Conservation (phyloP, 805 yeast species). For the Candida argentea region DNA sequence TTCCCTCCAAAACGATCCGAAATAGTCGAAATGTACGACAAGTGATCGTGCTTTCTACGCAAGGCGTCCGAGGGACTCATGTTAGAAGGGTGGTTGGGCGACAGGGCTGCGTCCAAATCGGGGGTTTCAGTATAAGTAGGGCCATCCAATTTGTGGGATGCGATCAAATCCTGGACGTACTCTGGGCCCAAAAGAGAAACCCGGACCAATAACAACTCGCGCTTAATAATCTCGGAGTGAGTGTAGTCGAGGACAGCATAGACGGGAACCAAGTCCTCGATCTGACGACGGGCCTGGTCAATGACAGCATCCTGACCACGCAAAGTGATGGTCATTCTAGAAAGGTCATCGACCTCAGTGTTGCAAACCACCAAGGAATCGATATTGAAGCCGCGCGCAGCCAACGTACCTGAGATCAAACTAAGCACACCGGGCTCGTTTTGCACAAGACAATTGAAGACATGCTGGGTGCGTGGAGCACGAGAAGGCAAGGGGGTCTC, state of each 20-base stretch:
- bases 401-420: slow-evolving; percentile 86
- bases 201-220: slow-evolving; percentile 88
- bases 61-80: slow-evolving; percentile 85
- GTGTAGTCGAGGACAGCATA: slow-evolving; percentile 96
- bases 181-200: slow-evolving; percentile 95
- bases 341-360: slow-evolving; percentile 90
- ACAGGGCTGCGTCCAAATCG: slow-evolving; percentile 33
- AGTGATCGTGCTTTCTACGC: slow-evolving; percentile 86
- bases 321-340: slow-evolving; percentile 93
- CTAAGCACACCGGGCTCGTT: slow-evolving; percentile 98
- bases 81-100: slow-evolving; percentile 77
- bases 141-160: slow-evolving; percentile 57
- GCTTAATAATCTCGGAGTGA: slow-evolving; percentile 76
- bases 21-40: slow-evolving; percentile 72
- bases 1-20: slow-evolving; percentile 87
- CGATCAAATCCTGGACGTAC: slow-evolving; percentile 88
- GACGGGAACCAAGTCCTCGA: slow-evolving; percentile 95
- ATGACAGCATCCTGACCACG: slow-evolving; percentile 93
- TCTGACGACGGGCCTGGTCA: slow-evolving; percentile 96
- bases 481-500: slow-evolving; percentile 68
- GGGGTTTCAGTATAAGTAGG: slow-evolving; percentile 31
- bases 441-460: slow-evolving; percentile 92
- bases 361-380: slow-evolving; percentile 94
- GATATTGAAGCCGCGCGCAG: slow-evolving; percentile 97
- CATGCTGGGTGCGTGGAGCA: slow-evolving; percentile 71